Conservation (phyloP, 2,329 filamentous ascomycete genomes). For the Hypoxylon sp. region DNA sequence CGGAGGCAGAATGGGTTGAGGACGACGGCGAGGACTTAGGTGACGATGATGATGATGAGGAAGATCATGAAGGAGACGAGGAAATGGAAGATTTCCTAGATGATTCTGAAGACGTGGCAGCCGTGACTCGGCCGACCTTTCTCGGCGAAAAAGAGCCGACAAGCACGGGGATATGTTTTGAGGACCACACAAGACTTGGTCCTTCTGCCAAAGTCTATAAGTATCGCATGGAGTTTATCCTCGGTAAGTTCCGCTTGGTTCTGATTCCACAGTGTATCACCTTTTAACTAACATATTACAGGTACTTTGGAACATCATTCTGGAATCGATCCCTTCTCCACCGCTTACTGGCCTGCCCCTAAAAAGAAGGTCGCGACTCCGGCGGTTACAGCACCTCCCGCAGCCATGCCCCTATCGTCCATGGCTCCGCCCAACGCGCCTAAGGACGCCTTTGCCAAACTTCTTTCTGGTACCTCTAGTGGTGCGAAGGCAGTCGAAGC, state of each 20-base stretch:
- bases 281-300: conserved; percentile 46
- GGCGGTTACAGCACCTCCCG: conserved; percentile 24
- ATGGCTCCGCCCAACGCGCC: conserved; percentile 44
- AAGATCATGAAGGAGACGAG: conserved; percentile 76
- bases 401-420: conserved; percentile 26
- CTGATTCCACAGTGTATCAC: conserved; percentile 26
- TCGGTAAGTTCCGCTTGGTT: conserved; percentile 64
- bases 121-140: conserved; percentile 55
- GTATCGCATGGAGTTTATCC: conserved; percentile 80
- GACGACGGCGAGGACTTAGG: conserved; percentile 70
- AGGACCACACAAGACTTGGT: conserved; percentile 65
- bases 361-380: conserved; percentile 51
- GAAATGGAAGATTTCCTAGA: conserved; percentile 93
- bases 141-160: conserved; percentile 76
- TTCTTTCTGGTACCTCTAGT: conserved; percentile 35
- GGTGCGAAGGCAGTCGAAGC: conserved; percentile 30
- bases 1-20: conserved; percentile 85
- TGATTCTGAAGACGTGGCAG: conserved; percentile 76
- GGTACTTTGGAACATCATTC: conserved; percentile 62
- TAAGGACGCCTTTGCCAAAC: conserved; percentile 24
- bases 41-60: conserved; percentile 74
- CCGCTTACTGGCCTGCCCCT: conserved; percentile 76
- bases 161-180: conserved; percentile 86
- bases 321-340: conserved; percentile 85
- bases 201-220: conserved; percentile 64